These are phyloP conservation scores for Clonostachys sp. DNA, from an alignment of 2,329 filamentous ascomycete genomes.

Conservation along the genomic window DNA sequence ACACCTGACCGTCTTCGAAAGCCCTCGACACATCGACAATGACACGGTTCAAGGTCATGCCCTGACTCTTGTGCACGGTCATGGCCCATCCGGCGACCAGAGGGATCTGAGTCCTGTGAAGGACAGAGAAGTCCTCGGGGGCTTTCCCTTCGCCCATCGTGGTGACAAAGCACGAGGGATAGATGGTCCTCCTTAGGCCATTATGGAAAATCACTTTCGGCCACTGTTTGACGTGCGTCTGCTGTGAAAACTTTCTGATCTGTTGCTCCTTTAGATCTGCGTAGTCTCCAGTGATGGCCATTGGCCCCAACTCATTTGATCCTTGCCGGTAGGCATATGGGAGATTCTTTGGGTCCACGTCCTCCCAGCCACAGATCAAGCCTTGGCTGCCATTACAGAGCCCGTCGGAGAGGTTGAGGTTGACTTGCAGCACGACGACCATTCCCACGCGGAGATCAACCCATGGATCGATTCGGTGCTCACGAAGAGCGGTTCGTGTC, in stretches of 20 bases:
- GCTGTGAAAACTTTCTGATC: conserved; percentile 5
- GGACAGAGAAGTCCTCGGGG: conserved; percentile 34
- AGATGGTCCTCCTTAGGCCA: conserved; percentile 35
- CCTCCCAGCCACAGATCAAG: conserved; percentile 11
- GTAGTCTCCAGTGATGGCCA: conserved; percentile 4
- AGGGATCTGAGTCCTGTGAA: conserved; percentile 57
- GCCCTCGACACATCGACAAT: conserved; percentile 45
- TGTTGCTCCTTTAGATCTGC: conserved; percentile 1
- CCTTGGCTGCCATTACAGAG: conserved; percentile 18
- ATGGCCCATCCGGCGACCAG: conserved; percentile 57
- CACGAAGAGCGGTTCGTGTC: conserved; percentile 2
- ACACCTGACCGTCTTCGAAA: conserved; percentile 56
- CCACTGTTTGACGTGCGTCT: conserved; percentile 5
- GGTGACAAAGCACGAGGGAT: conserved; percentile 42
- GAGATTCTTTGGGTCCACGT: neutral
- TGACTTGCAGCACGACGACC: conserved; percentile 14
- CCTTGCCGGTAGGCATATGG: neutral
- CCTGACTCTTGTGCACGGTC: conserved; percentile 59
- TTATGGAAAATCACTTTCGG: conserved; percentile 44
- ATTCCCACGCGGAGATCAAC: conserved; percentile 8
- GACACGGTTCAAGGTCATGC: conserved; percentile 56
- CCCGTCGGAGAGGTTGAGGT: conserved; percentile 6
- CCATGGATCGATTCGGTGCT: conserved; percentile 5
- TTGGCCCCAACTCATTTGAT: neutral
- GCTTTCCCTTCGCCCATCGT: conserved; percentile 28